Percentiles rank a stretch among this genome's conserved stretches.
phyloP scores from a whole-genome alignment of 805 yeast genomes.

The Ogataea methylovora region DNA sequence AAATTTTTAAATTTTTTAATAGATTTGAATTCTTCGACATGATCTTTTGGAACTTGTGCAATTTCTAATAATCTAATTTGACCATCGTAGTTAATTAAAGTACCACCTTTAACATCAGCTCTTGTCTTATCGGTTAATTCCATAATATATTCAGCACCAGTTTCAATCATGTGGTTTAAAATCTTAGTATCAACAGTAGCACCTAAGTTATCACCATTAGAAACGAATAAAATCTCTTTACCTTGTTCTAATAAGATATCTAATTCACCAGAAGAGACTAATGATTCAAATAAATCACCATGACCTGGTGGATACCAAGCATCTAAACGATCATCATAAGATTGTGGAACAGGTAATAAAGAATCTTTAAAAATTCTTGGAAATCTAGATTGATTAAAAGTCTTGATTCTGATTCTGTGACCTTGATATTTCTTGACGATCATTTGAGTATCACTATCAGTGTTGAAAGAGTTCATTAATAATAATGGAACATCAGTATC shows the following conservation, averaged over 20 bases:
- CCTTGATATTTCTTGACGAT: constrained; percentile 95
- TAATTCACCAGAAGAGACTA: constrained; percentile 84
- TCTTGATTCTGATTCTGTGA: constrained; percentile 88
- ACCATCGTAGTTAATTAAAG: constrained; percentile 92
- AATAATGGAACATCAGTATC: constrained; percentile 92
- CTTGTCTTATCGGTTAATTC: constrained; percentile 98
- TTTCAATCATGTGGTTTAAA: constrained; percentile 85
- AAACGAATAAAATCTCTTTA: constrained; percentile 89
- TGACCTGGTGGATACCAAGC: constrained; percentile 99
- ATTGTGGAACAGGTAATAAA: constrained; percentile 87
- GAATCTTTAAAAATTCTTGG: constrained; percentile 96
- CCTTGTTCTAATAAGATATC: constrained; percentile 88
- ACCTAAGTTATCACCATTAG: constrained; percentile 97
- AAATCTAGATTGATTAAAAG: constrained; percentile 96
- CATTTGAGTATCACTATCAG: constrained; percentile 90
- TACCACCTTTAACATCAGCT: constrained; percentile 99
- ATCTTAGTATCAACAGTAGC: constrained; percentile 94
- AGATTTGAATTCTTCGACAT: constrained; percentile 94
- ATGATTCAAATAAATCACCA: constrained; percentile 92
- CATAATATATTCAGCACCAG: constrained; percentile 93
- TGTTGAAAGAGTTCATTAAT: constrained; percentile 97
- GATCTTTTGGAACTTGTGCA: constrained; percentile 98
- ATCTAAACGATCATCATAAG: constrained; percentile 64
- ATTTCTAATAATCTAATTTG: constrained; percentile 90
- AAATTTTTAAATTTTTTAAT: constrained; percentile 97